A percentile compares a stretch with the other conserved stretches of the same genome.
Evolutionary conservation across 1,284 basidiomycete genomes (phyloP).

Genomic region (Ustilago sp.): DNA sequence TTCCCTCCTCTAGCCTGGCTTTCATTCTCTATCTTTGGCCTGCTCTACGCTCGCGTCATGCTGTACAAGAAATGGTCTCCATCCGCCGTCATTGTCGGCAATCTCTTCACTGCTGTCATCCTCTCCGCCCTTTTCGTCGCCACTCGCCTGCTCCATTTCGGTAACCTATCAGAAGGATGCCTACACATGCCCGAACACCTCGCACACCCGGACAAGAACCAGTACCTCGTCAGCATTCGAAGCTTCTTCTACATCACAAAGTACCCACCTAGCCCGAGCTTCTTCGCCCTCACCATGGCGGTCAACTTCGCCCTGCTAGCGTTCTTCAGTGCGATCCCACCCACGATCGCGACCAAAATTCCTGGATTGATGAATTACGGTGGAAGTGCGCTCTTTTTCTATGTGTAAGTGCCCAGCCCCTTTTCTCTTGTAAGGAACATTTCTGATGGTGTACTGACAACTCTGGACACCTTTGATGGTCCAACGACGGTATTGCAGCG

Average conservation of each 20-base stretch:
- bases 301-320: constrained; percentile 51
- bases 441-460: not conserved
- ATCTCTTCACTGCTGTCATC: constrained; percentile 19
- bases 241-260: constrained; percentile 61
- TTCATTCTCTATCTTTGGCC: constrained; percentile 56
- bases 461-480: not conserved
- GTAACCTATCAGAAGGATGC: constrained; percentile 57
- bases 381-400: constrained; percentile 58
- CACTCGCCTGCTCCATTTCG: constrained; percentile 52
- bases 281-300: constrained; percentile 49
- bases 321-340: constrained; percentile 42
- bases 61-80: constrained; percentile 26
- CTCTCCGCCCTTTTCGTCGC: constrained; percentile 49
- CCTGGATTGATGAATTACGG: constrained; percentile 48
- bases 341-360: constrained; percentile 6
- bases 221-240: constrained; percentile 46
- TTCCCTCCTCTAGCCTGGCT: constrained; percentile 62
- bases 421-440: not conserved
- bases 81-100: constrained; percentile 16
- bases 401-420: constrained; percentile 30
- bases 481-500: not conserved
- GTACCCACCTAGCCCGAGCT: constrained; percentile 56
- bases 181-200: constrained; percentile 41
- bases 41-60: constrained; percentile 55
- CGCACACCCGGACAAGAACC: constrained; percentile 26